Evolutionary conservation across 2,329 filamentous ascomycete species (phyloP), one percentile per base, ranked within the genome.

Genomic region (Malbranchea cinnamomea): DNA sequence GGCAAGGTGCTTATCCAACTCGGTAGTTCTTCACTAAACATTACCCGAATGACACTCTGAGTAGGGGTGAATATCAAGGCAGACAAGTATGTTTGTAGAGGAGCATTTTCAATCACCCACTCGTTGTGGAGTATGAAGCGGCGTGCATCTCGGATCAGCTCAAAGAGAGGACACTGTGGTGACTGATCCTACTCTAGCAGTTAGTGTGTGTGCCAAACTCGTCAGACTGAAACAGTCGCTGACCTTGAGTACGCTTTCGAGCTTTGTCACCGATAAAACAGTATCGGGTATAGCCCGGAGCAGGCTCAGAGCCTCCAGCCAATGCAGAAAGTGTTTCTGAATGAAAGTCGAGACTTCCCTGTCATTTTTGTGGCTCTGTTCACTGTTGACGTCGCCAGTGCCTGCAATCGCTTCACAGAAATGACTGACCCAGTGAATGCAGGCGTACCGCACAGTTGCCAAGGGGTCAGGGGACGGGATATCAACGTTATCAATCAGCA

Each of bases 221-320:
- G n/a, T n/a, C n/a, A n/a, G n/a, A n/a, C n/a, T n/a, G n/a, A n/a
- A n/a, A n/a, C n/a, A n/a, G n/a, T n/a, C 10, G 8, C 24, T 26
- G 14, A 9, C 24, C 9, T 10, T 9, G 14, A 13, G 8, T 13
- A 26, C 10, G 12, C 12, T 28, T 7, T 6, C 30, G 20, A 27
- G 18, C 19, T 35, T 24, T 14, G 20, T 10, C n/a, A 25, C 6
- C 25, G 27, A 31, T n/a, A 34, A 24, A 34, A 39, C 34, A 45
- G 38, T 13, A 7, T 32, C 24, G 5, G 17, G 55, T 40, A 38
- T 49, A 54, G 30, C 30, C 23, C 29, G 22, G 17, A 33, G 7
- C 5, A 33, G 5, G 42, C 44, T 18, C 57, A 38, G 27, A 11
- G 27, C 24, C 23, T 38, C 36, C 12, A 38, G 6, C 36, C 36